Evolutionary conservation across 2,329 filamentous ascomycete species (phyloP), one percentile per base, ranked within the genome.

Genomic region (Curvularia hawaiiensis): DNA sequence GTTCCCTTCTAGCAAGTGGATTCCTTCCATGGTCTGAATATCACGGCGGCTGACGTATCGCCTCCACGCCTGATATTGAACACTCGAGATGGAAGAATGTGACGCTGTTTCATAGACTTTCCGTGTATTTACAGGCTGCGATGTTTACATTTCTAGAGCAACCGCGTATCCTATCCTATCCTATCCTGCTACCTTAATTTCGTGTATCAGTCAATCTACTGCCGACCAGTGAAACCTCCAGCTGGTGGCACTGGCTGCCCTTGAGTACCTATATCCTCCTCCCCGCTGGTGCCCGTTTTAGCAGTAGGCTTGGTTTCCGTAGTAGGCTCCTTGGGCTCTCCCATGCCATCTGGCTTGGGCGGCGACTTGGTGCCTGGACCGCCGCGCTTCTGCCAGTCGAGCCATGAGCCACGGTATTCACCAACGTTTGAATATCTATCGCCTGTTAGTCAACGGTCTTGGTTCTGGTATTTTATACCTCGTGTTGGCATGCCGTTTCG

Each of bases 311-410:
- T 64, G 11, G 52, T 68, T 54, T 64, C 66, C 4, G 57, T 56
- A 5, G 60, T 54, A 26, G 56, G 57, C 2, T 50, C 56, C 11
- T 60, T 61, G 28, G 63, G 57, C 49, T 71, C 65, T 2, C 67
- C 66, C 39, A 45, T 40, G 4, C 67, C 68, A 9, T 63, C 62
- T 5, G 64, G 53, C 45, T 43, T 28, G 1, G 64, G 57, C 4
- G 67, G 67, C 9, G 52, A 59, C 39, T 65, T 71, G 16, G 66
- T 72, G 31, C 65, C 64, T 44, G 83, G 79, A 0, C 93, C 94
- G 0, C 90, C 89, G 58, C 85, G 88, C 70, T 78, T 84, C 62
- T 82, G 82, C 95, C 95, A 98, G 73, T 98, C 94, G 63, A 90
- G 62, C 89, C 88, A 93, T 72, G 88, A 90, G 1, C 90, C 90